Conservation (phyloP, 805 yeast genomes). For the Candida sonorensis region DNA sequence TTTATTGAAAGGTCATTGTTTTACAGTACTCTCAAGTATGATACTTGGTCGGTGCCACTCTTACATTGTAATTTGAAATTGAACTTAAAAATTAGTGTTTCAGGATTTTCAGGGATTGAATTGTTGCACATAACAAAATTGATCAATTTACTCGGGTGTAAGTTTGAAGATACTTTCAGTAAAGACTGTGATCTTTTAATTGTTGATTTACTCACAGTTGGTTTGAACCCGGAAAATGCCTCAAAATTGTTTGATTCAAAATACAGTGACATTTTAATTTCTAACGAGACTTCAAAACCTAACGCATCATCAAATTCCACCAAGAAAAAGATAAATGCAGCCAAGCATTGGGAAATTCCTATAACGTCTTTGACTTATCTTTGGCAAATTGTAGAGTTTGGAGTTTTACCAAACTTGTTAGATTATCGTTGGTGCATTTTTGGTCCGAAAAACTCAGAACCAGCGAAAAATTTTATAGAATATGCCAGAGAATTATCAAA, state of each 20-base stretch:
- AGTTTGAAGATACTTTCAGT: conserved; percentile 41
- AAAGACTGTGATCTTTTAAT: conserved; percentile 49
- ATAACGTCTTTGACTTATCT: conserved; percentile 48
- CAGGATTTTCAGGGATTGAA: conserved; percentile 27
- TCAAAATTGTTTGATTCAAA: conserved; percentile 35
- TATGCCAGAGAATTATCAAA: conserved; percentile 14
- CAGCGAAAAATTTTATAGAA: conserved; percentile 16
- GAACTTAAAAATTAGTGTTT: conserved; percentile 26
- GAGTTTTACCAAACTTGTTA: conserved; percentile 33
- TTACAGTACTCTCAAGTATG: conserved; percentile 13
- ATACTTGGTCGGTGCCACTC: conserved; percentile 25
- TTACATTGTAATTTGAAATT: conserved; percentile 19
- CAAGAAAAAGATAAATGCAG: conserved; percentile 49
- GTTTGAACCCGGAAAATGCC: conserved; percentile 32
- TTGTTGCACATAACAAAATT: conserved; percentile 41
- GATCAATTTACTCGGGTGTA: conserved; percentile 46
- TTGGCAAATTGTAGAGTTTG: conserved; percentile 42
- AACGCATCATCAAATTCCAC: conserved; percentile 36
- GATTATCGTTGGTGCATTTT: conserved; percentile 50
- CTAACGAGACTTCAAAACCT: conserved; percentile 2
- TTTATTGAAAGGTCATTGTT: conserved; percentile 25
- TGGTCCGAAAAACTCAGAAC: conserved; percentile 27
- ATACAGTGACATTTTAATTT: conserved; percentile 24
- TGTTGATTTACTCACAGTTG: conserved; percentile 42
- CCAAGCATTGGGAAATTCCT: conserved; percentile 51